Base-by-base conservation (phyloP, 1,139 yeast genomes). In the Tardiomyces depauwii region DNA sequence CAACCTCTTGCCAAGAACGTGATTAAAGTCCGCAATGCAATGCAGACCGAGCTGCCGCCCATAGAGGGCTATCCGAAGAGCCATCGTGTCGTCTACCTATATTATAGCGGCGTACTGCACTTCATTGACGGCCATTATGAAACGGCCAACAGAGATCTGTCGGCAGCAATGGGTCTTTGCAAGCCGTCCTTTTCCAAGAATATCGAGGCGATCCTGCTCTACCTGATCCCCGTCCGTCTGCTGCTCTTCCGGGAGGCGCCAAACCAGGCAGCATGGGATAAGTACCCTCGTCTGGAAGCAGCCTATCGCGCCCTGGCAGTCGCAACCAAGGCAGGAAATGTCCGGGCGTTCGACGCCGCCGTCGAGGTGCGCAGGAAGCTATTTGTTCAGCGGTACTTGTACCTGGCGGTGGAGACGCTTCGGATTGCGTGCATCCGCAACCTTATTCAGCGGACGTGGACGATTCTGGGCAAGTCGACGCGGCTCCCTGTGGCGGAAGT, bases 1-100 rank as follows among this genome's bases (percentile, higher is more conserved):
- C 69, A 77, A 43, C 87, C 88, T 51, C 73, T 88, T 57, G 93
- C 94, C 16, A 81, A 80, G 55, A 83, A 87, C 46, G 73, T 87
- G 48, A 79, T 86, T 49, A 80, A 81, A 60, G 96, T 89, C 2
- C 66, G 88, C 42, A 73, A 69, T 33, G 76, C 79, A 4, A 75
- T 81, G 49, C 61, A 72, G 18, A 65, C 66, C 16, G 77, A 75
- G 39, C 66, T 83, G 51, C 80, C 85, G 18, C 63, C 71, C 2
- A 57, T 77, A 7, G 60, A 67, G 2, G 49, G 58, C 14, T 71
- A 73, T 27, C 72, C 76, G 21, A 74, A 72, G 52, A 65, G 76
- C 11, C 80, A 81, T 47, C 71, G 77, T 10, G 74, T 78, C 11
- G 74, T 78, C 1, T 86, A 77, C 58, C 65, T 77, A 43, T 87